These are phyloP conservation scores for Penicillium diatomitis DNA, from an alignment of 495 filamentous ascomycete species.

Conservation along the genomic window DNA sequence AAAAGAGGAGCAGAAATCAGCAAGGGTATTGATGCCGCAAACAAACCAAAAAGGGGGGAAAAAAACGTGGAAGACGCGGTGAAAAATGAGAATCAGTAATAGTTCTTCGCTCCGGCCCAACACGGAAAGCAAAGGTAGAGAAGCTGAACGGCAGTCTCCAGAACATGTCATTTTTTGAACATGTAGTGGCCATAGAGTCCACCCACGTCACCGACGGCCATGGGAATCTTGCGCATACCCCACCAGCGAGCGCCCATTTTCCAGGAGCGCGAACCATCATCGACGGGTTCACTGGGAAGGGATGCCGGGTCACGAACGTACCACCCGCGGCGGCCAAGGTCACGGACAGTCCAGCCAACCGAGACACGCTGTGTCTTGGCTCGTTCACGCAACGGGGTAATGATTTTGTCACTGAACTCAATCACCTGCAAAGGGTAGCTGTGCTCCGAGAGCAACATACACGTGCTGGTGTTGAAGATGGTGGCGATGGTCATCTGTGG, in stretches of 20 bases:
- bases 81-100: conserved; percentile 5
- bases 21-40: conserved; percentile 18
- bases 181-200: conserved; percentile 84
- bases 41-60: neutral
- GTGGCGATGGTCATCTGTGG: conserved; percentile 49
- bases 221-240: conserved; percentile 81
- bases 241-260: conserved; percentile 87
- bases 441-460: conserved; percentile 48
- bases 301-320: conserved; percentile 48
- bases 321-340: conserved; percentile 63
- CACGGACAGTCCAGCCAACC: conserved; percentile 58
- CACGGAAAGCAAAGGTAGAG: conserved; percentile 7
- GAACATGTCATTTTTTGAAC: conserved; percentile 53
- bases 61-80: no score
- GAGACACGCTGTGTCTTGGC: conserved; percentile 38
- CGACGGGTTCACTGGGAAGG: conserved; percentile 21
- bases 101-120: conserved; percentile 10
- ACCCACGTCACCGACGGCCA: conserved; percentile 67
- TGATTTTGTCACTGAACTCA: conserved; percentile 66
- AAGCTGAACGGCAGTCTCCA: conserved; percentile 2
- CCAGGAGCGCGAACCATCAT: conserved; percentile 56
- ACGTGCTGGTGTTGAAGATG: conserved; percentile 49
- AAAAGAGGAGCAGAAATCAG: conserved; percentile 1
- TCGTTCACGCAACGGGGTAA: conserved; percentile 47
- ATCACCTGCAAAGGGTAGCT: conserved; percentile 71